These are phyloP conservation scores for Monosporascus ibericus DNA, from an alignment of 2,329 filamentous ascomycete species.

Conservation along the genomic window DNA sequence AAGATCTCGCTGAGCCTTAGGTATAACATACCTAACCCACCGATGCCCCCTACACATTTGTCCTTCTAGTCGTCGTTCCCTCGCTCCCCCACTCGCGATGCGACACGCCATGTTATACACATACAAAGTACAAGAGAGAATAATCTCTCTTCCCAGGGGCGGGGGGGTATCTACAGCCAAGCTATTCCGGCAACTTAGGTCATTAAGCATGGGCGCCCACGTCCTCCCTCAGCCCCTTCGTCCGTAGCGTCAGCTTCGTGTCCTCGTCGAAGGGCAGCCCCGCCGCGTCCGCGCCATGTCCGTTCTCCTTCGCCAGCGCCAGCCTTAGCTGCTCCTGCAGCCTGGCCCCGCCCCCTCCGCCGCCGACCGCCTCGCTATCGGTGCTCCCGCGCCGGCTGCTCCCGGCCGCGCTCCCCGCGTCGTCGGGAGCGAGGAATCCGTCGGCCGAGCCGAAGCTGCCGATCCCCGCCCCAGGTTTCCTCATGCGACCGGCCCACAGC, in stretches of 20 bases:
- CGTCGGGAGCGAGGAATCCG: slow-evolving; percentile 20
- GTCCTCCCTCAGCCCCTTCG: slow-evolving; percentile 50
- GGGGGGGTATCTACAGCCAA: not conserved
- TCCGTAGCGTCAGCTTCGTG: slow-evolving; percentile 45
- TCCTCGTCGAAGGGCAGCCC: slow-evolving; percentile 42
- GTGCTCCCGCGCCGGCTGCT: slow-evolving; percentile 26
- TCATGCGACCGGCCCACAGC: slow-evolving; percentile 45
- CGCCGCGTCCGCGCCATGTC: not conserved
- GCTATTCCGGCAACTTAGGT: no score
- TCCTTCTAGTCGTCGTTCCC: no score
- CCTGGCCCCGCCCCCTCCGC: slow-evolving; percentile 15
- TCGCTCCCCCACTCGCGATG: no score
- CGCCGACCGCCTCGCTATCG: slow-evolving; percentile 23
- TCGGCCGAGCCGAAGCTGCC: slow-evolving; percentile 18
- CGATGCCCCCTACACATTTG: no score
- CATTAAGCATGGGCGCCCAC: slow-evolving; percentile 24
- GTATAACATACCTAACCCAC: no score
- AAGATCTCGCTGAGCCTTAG: no score
- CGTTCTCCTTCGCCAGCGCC: slow-evolving; percentile 8
- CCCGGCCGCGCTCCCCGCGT: slow-evolving; percentile 32
- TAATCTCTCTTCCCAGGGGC: not conserved
- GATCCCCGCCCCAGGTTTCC: slow-evolving; percentile 6
- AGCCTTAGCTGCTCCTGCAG: slow-evolving; percentile 36
- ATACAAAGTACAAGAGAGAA: no score
- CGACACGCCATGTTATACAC: no score